Conservation (phyloP, 352 stramenopile genomes). For the Discostella stelligera region DNA sequence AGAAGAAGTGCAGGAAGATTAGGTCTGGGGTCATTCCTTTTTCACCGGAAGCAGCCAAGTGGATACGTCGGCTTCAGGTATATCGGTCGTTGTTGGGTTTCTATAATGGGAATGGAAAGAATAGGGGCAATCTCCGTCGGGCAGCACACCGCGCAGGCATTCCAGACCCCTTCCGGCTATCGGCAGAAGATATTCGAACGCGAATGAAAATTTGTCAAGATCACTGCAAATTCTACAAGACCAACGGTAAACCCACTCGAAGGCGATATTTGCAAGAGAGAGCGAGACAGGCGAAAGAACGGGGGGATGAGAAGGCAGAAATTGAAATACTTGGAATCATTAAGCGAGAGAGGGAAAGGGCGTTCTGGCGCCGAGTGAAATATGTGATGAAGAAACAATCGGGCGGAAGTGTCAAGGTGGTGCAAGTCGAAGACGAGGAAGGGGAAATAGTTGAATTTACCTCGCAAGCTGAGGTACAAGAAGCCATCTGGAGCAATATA, state of each 20-base stretch:
- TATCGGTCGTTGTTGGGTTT: slow-evolving; percentile 12
- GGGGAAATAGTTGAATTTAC: neutral
- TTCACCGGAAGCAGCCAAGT: slow-evolving; percentile 15
- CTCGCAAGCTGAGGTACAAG: neutral
- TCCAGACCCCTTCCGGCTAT: neutral
- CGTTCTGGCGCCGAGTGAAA: slow-evolving; percentile 5
- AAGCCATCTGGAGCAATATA: neutral
- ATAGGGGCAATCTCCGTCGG: slow-evolving; percentile 13
- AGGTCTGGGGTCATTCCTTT: slow-evolving; percentile 21
- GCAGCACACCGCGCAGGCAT: neutral
- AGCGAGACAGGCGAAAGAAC: neutral
- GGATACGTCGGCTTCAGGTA: slow-evolving; percentile 1
- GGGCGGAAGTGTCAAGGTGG: neutral
- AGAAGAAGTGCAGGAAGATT: slow-evolving; percentile 34
- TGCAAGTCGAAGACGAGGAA: neutral
- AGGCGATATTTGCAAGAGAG: neutral
- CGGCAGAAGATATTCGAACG: neutral
- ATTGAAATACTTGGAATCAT: slow-evolving; percentile 6
- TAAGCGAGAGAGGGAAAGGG: neutral
- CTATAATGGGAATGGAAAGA: neutral
- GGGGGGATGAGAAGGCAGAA: neutral
- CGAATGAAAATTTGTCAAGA: neutral
- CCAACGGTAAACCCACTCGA: neutral
- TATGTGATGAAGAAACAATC: neutral
- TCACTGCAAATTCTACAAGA: neutral